These are phyloP conservation scores for Eutrema salsugineum DNA, from an alignment of 441 rosid genomes.

Conservation along the genomic window DNA sequence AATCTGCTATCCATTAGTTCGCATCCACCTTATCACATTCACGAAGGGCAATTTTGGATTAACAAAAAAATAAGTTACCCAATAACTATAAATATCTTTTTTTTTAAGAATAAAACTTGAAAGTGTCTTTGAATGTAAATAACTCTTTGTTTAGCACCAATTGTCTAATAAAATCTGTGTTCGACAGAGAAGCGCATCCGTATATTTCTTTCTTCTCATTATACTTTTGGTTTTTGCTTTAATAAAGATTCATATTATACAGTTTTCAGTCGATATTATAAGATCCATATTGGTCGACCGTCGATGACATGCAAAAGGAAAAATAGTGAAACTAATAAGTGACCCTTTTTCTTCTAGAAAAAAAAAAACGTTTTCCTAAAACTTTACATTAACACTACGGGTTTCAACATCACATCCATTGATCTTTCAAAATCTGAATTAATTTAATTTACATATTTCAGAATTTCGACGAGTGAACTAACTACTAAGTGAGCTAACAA, in stretches of 20 bases:
- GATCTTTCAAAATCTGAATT: background rate
- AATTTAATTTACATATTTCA: background rate
- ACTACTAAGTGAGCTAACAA: background rate
- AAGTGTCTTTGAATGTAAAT: too few relatives aligned
- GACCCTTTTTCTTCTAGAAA: background rate
- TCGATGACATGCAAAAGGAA: background rate
- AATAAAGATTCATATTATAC: background rate
- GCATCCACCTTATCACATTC: too few relatives aligned
- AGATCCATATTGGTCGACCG: background rate
- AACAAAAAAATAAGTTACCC: too few relatives aligned
- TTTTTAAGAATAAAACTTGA: too few relatives aligned
- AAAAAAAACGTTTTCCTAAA: background rate
- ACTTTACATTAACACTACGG: background rate
- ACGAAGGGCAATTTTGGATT: too few relatives aligned
- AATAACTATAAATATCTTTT: too few relatives aligned
- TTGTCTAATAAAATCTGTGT: constrained; percentile 2
- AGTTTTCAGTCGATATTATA: background rate
- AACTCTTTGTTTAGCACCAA: constrained; percentile 8
- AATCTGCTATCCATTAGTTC: too few relatives aligned
- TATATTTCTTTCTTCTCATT: background rate
- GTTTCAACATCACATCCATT: background rate
- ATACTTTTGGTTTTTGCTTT: constrained; percentile 19
- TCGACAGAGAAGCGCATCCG: constrained; percentile 13
- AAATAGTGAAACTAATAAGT: background rate
- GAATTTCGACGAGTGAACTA: background rate